Evolutionary conservation across 2,329 filamentous ascomycete genomes (phyloP), one percentile per base, ranked within the genome.

Genomic region (Furcasterigmium furcatum): DNA sequence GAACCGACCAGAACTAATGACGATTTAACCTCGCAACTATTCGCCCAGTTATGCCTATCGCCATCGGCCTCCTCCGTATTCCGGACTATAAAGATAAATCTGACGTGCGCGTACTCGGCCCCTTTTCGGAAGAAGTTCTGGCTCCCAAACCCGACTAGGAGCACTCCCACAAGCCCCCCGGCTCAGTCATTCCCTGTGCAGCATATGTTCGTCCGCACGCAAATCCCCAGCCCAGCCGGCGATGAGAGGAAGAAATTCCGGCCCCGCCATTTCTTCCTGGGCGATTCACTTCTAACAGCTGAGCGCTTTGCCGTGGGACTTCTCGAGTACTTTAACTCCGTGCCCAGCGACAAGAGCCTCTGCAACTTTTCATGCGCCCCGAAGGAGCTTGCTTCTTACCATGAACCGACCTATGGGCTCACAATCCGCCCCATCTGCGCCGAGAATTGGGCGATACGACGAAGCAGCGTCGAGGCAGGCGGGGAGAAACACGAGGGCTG

Each of bases 141-240:
- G 46, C 41, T 38, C 2, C 21, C 5, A 35, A 10, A 2, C 29
- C 30, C 7, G 18, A 5, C 27, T 16, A 29, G 18, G 9, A 35
- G 41, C n/a, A 21, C 8, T 39, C 41, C 14, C 27, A 12, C 9
- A 27, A 5, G n/a, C n/a, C n/a, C n/a, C 20, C 43, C n/a, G 16
- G 14, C 19, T 8, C 9, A 5, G 46, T 20, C 29, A 2, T 41
- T 29, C 13, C 46, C 46, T n/a, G 38, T 47, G 5, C 46, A 44
- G 38, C 41, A 44, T 21, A 47, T 47, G 41, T 47, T 44, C 30
- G 41, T 47, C 27, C 41, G 41, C 5, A 35, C 24, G 46, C 46
- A 47, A 29, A 22, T 41, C 30, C 34, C 38, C 2, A 14, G 20
- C 20, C 18, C 18, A 10, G 19, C 29, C n/a, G 41, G 34, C 19